phyloP scores from a whole-genome alignment of 2,329 filamentous ascomycete species.

The Monilinia aucupariae region DNA sequence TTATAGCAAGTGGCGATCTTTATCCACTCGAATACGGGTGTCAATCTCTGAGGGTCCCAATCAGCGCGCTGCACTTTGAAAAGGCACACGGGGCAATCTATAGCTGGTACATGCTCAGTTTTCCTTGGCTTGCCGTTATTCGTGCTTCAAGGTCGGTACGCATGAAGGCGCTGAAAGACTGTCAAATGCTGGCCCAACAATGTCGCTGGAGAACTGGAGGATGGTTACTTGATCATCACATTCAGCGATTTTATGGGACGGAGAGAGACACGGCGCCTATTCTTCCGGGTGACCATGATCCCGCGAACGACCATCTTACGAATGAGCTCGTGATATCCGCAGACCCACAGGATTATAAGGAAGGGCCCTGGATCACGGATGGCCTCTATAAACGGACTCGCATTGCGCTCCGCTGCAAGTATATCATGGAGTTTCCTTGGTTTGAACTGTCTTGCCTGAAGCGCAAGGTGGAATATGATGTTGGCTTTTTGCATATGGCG shows the following conservation, averaged over 20 bases:
- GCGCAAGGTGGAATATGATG: constrained; percentile 11
- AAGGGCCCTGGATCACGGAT: background rate
- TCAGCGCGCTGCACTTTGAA: background rate
- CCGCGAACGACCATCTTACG: too few relatives aligned
- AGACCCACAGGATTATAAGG: background rate
- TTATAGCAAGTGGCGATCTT: constrained; percentile 7
- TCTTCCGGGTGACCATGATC: background rate
- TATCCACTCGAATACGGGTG: constrained; percentile 10
- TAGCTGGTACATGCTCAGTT: constrained; percentile 1
- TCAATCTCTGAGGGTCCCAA: background rate
- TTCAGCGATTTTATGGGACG: background rate
- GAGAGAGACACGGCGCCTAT: background rate
- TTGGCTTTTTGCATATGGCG: constrained; percentile 5
- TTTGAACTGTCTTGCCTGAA: constrained; percentile 3
- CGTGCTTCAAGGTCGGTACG: background rate
- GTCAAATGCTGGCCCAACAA: constrained; percentile 3
- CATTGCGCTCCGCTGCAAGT: background rate
- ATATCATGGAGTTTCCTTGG: constrained; percentile 10
- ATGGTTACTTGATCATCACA: constrained; percentile 11
- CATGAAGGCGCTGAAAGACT: constrained; percentile 1
- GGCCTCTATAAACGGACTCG: background rate
- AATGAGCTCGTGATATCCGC: background rate
- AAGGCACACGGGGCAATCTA: background rate
- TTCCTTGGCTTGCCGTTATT: background rate
- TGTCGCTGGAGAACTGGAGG: constrained; percentile 11